These are phyloP conservation scores for Monilinia vaccinii-corymbosi DNA, from an alignment of 2,329 filamentous ascomycete genomes.

Conservation along the genomic window DNA sequence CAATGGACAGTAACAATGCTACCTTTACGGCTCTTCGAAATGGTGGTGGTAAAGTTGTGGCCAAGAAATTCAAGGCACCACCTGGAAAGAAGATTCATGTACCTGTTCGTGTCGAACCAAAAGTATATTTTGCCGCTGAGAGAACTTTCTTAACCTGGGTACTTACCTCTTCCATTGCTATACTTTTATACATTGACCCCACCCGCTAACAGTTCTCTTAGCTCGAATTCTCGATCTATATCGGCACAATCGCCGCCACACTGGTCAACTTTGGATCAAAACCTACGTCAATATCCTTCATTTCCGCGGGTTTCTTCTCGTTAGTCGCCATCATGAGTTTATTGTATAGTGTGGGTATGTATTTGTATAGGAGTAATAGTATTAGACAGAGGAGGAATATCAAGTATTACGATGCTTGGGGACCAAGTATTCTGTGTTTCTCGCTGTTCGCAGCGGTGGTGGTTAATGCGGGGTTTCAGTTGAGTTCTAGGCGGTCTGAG, in stretches of 20 bases:
- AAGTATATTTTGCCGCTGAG: conserved; percentile 95
- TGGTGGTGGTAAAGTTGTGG: conserved; percentile 46
- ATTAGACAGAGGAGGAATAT: conserved; percentile 80
- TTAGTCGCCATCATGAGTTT: conserved; percentile 68
- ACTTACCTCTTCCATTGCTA: conserved; percentile 30
- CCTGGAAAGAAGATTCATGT: conserved; percentile 91
- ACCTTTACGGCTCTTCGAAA: conserved; percentile 44
- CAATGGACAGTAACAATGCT: conserved; percentile 35
- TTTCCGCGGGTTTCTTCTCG: conserved; percentile 71
- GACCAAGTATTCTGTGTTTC: conserved; percentile 67
- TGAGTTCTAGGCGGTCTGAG: conserved; percentile 42
- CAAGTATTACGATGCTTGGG: conserved; percentile 83
- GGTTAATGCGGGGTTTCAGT: conserved; percentile 72
- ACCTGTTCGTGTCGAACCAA: conserved; percentile 89
- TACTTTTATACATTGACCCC: not conserved
- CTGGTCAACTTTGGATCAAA: conserved; percentile 70
- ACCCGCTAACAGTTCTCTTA: conserved; percentile 26
- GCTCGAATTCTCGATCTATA: conserved; percentile 94
- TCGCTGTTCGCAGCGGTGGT: conserved; percentile 65
- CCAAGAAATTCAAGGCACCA: conserved; percentile 59
- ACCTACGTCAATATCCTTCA: conserved; percentile 49
- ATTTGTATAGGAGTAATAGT: conserved; percentile 78
- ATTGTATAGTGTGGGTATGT: conserved; percentile 75
- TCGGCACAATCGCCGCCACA: conserved; percentile 77
- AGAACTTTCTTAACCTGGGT: conserved; percentile 93